Evolutionary conservation across 306 rosid genomes (phyloP).

Genomic region (Vicia sativa): DNA sequence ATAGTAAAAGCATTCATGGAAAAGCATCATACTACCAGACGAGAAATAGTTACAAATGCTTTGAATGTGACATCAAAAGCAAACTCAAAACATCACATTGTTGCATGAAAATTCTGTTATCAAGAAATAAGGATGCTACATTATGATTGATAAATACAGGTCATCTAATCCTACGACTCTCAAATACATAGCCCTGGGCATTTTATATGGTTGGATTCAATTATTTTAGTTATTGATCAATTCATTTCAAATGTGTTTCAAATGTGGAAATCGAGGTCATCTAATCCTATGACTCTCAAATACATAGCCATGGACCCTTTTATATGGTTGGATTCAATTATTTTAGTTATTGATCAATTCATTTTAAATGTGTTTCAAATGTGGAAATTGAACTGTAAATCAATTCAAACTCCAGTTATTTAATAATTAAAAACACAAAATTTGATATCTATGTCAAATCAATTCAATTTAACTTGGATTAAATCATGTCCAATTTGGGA

Average conservation of each 20-base stretch:
- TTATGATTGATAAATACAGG: constrained; percentile 3
- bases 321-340: constrained; percentile 11
- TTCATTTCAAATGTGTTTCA: not conserved
- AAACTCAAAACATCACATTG: not conserved
- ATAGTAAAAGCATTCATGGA: not conserved
- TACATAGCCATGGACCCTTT: too few relatives aligned
- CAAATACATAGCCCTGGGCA: not conserved
- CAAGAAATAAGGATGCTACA: not conserved
- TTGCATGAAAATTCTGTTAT: constrained; percentile 14
- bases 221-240: constrained; percentile 5
- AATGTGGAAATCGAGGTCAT: too few relatives aligned
- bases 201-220: constrained; percentile 9
- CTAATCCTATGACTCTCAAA: too few relatives aligned
- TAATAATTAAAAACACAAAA: constrained; percentile 6
- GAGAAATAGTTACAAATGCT: constrained; percentile 3
- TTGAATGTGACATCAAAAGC: not conserved
- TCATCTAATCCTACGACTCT: constrained; percentile 4
- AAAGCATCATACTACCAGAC: not conserved
- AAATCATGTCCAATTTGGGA: constrained; percentile 14
- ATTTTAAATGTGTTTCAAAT: not conserved
- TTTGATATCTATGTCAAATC: constrained; percentile 17
- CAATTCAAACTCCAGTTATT: not conserved
- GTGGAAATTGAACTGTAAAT: not conserved
- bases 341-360: constrained; percentile 10
- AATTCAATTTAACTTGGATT: not conserved